These are phyloP conservation scores for Drechmeria coniospora DNA, from an alignment of 2,329 filamentous ascomycete species.

Conservation along the genomic window DNA sequence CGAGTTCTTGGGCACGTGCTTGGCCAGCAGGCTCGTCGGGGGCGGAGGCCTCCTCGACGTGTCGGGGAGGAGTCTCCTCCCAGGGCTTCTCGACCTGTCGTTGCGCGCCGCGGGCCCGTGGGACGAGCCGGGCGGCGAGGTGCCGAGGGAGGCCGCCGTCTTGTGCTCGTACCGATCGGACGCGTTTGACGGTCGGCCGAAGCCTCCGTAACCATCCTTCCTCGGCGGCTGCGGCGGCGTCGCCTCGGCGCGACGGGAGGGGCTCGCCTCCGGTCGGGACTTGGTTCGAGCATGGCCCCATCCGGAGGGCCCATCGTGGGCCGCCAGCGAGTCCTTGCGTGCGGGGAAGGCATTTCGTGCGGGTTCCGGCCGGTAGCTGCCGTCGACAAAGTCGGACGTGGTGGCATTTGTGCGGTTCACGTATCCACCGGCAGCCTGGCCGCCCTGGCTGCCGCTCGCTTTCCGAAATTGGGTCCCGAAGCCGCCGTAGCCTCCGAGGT, in stretches of 20 bases:
- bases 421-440: conserved; percentile 19
- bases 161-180: too few relatives aligned
- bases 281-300: conserved; percentile 2
- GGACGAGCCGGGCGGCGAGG: too few relatives aligned
- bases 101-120: too few relatives aligned
- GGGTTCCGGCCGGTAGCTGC: conserved; percentile 20
- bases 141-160: too few relatives aligned
- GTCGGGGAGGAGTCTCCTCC: too few relatives aligned
- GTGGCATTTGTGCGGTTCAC: conserved; percentile 50
- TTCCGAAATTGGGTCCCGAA: conserved; percentile 14
- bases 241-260: conserved; percentile 10
- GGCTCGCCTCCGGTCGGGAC: conserved; percentile 6
- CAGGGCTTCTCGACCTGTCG: conserved; percentile 11
- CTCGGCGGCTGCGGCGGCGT: conserved; percentile 21
- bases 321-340: conserved; percentile 14
- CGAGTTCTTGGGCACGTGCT: conserved; percentile 20
- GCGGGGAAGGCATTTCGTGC: conserved; percentile 19
- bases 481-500: conserved; percentile 35
- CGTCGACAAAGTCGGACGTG: conserved; percentile 50
- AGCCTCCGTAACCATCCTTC: conserved; percentile 42
- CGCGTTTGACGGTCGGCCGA: conserved; percentile 30
- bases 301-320: conserved; percentile 2
- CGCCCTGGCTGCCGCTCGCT: background rate
- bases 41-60: conserved; percentile 38
- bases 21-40: conserved; percentile 29